Evolutionary conservation across 495 filamentous ascomycete species (phyloP).

Genomic region (Astrocystis sublimbata): DNA sequence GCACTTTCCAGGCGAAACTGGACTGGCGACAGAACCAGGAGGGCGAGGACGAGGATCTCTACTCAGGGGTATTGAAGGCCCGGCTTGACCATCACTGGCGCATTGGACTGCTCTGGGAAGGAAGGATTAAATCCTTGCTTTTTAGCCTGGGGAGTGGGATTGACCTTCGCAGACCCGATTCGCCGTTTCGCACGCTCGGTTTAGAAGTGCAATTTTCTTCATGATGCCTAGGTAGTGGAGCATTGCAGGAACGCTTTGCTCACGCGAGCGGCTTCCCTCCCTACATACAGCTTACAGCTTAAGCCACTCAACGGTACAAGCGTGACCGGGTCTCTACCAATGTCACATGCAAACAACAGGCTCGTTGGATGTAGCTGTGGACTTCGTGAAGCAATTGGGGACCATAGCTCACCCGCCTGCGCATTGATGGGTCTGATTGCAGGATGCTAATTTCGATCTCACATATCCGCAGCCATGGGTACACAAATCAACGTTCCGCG

Average conservation of each 20-base stretch:
- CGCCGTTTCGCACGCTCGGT: constrained; percentile 74
- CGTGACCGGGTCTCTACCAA: neutral
- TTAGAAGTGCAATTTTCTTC: constrained; percentile 92
- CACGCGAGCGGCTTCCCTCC: neutral
- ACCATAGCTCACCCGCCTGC: neutral
- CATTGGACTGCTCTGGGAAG: constrained; percentile 90
- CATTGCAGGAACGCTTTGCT: neutral
- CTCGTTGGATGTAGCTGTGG: neutral
- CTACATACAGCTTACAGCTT: neutral
- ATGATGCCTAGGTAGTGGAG: constrained; percentile 46
- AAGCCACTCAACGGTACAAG: neutral
- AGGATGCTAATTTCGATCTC: neutral
- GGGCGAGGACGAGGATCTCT: constrained; percentile 56
- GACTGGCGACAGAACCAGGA: constrained; percentile 24
- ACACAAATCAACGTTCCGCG: neutral
- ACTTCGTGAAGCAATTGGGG: neutral
- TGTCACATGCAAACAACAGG: neutral
- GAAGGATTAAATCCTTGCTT: constrained; percentile 85
- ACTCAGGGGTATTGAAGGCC: constrained; percentile 86
- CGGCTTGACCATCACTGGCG: constrained; percentile 81
- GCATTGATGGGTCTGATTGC: neutral
- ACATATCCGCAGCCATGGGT: neutral
- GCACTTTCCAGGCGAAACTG: constrained; percentile 18
- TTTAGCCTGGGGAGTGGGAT: constrained; percentile 84
- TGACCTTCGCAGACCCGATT: constrained; percentile 68